Evolutionary conservation across 1,284 basidiomycete genomes (phyloP).

Genomic region (Ganoderma meredithae): DNA sequence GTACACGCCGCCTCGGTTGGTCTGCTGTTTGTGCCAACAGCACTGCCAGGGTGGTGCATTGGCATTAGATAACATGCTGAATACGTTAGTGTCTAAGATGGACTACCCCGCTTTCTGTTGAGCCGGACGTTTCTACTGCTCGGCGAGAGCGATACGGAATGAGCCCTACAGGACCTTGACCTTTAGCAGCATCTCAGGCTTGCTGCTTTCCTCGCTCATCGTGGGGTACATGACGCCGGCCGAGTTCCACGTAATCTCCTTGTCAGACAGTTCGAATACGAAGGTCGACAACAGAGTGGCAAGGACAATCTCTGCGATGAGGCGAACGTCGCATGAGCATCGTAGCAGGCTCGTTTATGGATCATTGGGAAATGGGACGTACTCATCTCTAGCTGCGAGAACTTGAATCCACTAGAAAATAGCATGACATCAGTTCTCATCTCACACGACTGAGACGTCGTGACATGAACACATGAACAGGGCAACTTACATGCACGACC

Average conservation of each 20-base stretch:
- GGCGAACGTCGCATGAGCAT: background rate
- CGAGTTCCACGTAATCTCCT: constrained; percentile 10
- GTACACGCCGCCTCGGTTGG: no score
- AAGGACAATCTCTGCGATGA: background rate
- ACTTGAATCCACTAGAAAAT: constrained; percentile 26
- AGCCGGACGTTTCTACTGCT: no score
- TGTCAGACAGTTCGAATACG: constrained; percentile 8
- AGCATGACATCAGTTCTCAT: no score
- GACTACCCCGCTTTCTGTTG: no score
- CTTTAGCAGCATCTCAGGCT: constrained; percentile 12
- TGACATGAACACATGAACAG: background rate
- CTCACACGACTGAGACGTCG: no score
- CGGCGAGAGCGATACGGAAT: no score
- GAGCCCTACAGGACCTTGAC: constrained; percentile 4
- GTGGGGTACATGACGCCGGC: constrained; percentile 6
- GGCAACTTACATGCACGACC: constrained; percentile 21
- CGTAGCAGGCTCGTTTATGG: no score
- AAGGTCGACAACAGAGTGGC: background rate
- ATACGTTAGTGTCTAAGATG: no score
- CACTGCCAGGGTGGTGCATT: no score
- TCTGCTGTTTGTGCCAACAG: no score
- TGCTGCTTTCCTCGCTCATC: constrained; percentile 11
- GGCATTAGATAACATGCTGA: no score
- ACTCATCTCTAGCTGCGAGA: constrained; percentile 34
- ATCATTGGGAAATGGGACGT: background rate